Evolutionary conservation across 1,284 basidiomycete genomes (phyloP).

Genomic region (Entoloma clypeatum): DNA sequence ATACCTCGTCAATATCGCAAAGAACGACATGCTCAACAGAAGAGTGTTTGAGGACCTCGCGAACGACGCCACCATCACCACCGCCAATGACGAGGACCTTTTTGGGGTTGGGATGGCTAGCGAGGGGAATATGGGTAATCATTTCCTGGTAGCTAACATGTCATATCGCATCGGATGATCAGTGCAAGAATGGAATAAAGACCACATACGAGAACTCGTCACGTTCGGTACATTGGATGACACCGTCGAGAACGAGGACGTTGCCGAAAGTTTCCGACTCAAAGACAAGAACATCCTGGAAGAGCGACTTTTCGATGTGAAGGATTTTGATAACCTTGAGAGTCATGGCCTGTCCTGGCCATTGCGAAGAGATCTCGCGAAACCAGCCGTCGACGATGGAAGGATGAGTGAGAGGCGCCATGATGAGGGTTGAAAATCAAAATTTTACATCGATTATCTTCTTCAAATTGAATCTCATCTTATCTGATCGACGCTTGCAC

Average conservation of each 20-base stretch:
- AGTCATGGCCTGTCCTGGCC: constrained; percentile 96
- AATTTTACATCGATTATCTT: constrained; percentile 16
- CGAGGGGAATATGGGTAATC: constrained; percentile 95
- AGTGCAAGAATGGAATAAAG: not conserved
- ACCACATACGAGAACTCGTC: constrained; percentile 92
- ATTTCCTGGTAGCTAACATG: constrained; percentile 92
- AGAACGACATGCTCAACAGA: constrained; percentile 91
- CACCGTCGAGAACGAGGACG: constrained; percentile 94
- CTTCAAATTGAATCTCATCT: constrained; percentile 12
- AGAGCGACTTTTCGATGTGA: constrained; percentile 90
- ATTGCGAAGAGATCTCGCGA: constrained; percentile 94
- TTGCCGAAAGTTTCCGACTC: constrained; percentile 95
- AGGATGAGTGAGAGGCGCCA: constrained; percentile 36
- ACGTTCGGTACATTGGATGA: constrained; percentile 95
- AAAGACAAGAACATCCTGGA: constrained; percentile 96
- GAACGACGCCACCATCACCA: constrained; percentile 94
- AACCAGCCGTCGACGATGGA: constrained; percentile 86
- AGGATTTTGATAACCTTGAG: constrained; percentile 95
- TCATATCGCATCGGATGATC: constrained; percentile 4
- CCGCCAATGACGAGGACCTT: constrained; percentile 97
- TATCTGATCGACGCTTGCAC: constrained; percentile 16
- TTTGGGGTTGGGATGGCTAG: constrained; percentile 95
- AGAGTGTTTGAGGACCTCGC: constrained; percentile 95
- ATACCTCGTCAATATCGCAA: constrained; percentile 96
- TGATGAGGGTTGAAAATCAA: constrained; percentile 12